Evolutionary conservation across 2,329 filamentous ascomycete species (phyloP).

Genomic region (Fusarium sp.): DNA sequence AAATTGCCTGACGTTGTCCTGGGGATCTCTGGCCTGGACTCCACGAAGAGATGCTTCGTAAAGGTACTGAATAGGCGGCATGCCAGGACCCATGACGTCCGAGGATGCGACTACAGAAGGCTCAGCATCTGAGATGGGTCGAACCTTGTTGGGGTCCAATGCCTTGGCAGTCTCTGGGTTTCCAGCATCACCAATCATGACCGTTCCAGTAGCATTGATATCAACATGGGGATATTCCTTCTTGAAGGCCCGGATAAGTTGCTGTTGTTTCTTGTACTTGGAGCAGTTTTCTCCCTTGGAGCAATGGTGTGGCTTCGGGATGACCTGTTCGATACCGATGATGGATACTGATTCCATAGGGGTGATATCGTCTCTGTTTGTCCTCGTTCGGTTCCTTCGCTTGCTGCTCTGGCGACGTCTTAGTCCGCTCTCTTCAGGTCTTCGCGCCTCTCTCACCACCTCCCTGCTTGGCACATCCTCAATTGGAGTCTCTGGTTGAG

Average conservation of each 20-base stretch:
- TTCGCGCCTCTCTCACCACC: conserved; percentile 59
- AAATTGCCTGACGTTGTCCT: conserved; percentile 94
- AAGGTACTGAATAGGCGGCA: conserved; percentile 74
- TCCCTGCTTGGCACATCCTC: conserved; percentile 68
- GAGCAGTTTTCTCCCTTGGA: conserved; percentile 87
- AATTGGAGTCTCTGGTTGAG: conserved; percentile 68
- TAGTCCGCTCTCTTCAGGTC: conserved; percentile 51
- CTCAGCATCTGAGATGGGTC: conserved; percentile 78
- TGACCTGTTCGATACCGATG: conserved; percentile 88
- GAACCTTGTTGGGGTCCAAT: conserved; percentile 66
- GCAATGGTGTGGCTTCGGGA: conserved; percentile 86
- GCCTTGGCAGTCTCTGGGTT: conserved; percentile 75
- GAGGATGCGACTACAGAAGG: conserved; percentile 92
- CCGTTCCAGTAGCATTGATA: conserved; percentile 67
- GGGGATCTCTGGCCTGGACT: conserved; percentile 79
- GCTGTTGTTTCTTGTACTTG: conserved; percentile 84
- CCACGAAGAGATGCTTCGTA: conserved; percentile 78
- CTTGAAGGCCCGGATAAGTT: conserved; percentile 78
- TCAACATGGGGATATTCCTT: conserved; percentile 77
- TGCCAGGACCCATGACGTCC: conserved; percentile 81
- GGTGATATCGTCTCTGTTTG: conserved; percentile 72
- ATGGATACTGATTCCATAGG: conserved; percentile 89
- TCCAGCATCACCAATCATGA: conserved; percentile 83
- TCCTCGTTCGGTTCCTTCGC: conserved; percentile 53
- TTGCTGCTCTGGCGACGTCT: conserved; percentile 56